Evolutionary conservation across 2,329 filamentous ascomycete species (phyloP), one percentile per base, ranked within the genome.

Genomic region (Sclerotinia subarctica): DNA sequence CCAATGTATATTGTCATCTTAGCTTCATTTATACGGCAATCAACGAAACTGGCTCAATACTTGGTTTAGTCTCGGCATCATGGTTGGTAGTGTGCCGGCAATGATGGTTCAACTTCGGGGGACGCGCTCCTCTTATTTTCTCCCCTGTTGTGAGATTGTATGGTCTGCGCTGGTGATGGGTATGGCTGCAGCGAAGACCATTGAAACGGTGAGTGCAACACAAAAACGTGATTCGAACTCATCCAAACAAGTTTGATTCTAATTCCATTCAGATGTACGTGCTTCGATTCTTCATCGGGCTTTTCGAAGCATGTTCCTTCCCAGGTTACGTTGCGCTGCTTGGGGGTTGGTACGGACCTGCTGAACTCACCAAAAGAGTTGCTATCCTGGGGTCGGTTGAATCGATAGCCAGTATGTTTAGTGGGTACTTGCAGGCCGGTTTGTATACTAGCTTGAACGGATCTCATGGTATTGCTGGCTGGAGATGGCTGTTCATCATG

Each of bases 41-140:
- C 78, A 88, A 68, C 78, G 86, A 46, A 86, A 87, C 69, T 82
- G 84, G 64, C 75, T 80, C 66, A 78, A 76, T 63, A 82, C 84
- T 0, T 82, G 80, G 51, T 89, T 85, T 80, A 87, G 84, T 0
- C 81, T 70, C 49, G 70, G 70, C 3, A 52, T 57, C 15, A 69
- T 72, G 46, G 46, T 72, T 35, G 69, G 68, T 26, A 66, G 67
- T 54, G 58, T 70, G n/a, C 69, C 69, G 3, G 65, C 63, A 51
- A 68, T 69, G 57, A 35, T 70, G 44, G 32, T 70, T n/a, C 57
- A 59, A 59, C 26, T 72, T 38, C 69, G 60, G n/a, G 66, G 65
- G 58, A 58, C 67, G 11, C 56, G 49, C 24, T 69, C 70, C 8
- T 78, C 78, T n/a, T 67, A 67, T 58, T 63, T 57, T n/a, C 19